Conservation (phyloP, 2,329 filamentous ascomycete species). For the Aspergillus thermomutatus region DNA sequence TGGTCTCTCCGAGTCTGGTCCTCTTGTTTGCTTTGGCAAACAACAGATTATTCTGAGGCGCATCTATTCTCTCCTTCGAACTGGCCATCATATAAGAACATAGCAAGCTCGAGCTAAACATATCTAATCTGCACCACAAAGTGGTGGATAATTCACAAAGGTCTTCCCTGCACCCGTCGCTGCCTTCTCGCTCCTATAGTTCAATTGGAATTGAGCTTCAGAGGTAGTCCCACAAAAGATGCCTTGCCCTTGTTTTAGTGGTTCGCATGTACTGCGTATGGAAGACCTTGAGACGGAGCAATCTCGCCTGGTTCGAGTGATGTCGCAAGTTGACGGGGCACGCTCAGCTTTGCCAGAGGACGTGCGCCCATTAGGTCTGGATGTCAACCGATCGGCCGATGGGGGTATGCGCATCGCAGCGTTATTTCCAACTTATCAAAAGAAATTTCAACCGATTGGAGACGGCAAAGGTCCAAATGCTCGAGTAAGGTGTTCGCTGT, state of each 20-base stretch:
- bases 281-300: constrained; percentile 7
- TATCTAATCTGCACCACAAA: no score
- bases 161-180: background rate
- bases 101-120: background rate
- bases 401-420: background rate
- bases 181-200: background rate
- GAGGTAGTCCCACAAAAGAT: background rate
- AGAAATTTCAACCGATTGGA: background rate
- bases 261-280: constrained; percentile 4
- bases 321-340: background rate
- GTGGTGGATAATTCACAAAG: background rate
- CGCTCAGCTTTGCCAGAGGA: constrained; percentile 6
- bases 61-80: background rate
- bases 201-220: background rate
- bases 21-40: background rate
- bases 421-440: background rate
- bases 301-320: constrained; percentile 9
- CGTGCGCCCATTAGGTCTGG: constrained; percentile 1
- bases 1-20: no score
- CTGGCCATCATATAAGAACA: background rate
- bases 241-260: constrained; percentile 7
- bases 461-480: background rate
- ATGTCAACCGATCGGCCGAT: background rate
- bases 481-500: background rate
- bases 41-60: background rate